phyloP scores from a whole-genome alignment of 2,329 filamentous ascomycete genomes.

The Cladosporium sp. region DNA sequence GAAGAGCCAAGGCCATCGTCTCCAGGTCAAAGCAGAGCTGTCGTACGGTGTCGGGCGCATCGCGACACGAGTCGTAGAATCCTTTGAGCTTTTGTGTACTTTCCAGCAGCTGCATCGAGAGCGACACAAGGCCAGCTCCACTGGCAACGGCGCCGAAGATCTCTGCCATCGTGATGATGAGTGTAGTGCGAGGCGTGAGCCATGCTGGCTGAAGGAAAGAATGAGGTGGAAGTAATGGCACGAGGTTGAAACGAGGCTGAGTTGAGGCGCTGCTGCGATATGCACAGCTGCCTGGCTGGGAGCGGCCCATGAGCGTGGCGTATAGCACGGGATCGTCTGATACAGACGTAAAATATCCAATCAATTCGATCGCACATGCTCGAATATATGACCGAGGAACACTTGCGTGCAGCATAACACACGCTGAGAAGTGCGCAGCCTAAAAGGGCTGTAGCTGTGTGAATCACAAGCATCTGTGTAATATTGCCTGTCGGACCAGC shows the following conservation, averaged over 20 bases:
- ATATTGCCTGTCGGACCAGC: too few species aligned
- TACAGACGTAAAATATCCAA: too few species aligned
- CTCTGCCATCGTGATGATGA: slow-evolving; percentile 19
- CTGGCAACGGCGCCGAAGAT: slow-evolving; percentile 22
- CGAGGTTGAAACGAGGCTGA: background rate
- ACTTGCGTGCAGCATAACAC: too few species aligned
- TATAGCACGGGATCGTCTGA: background rate
- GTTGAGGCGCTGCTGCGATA: background rate
- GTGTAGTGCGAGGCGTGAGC: too few species aligned
- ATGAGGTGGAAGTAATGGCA: background rate
- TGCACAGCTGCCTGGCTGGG: background rate
- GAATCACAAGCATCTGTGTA: too few species aligned
- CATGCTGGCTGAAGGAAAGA: too few species aligned
- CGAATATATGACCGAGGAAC: too few species aligned
- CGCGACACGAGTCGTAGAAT: slow-evolving; percentile 15
- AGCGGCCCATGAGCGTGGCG: background rate
- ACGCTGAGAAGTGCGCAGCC: too few species aligned
- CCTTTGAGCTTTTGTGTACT: slow-evolving; percentile 20
- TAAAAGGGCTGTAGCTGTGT: too few species aligned
- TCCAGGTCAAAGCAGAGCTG: slow-evolving; percentile 12
- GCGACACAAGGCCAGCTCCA: slow-evolving; percentile 21
- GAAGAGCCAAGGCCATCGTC: slow-evolving; percentile 17
- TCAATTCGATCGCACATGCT: too few species aligned
- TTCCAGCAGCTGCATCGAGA: slow-evolving; percentile 24
- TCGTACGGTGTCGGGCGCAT: slow-evolving; percentile 10